Base-by-base conservation (phyloP, 2,329 filamentous ascomycete genomes). In the Aspergillus bombycis region DNA sequence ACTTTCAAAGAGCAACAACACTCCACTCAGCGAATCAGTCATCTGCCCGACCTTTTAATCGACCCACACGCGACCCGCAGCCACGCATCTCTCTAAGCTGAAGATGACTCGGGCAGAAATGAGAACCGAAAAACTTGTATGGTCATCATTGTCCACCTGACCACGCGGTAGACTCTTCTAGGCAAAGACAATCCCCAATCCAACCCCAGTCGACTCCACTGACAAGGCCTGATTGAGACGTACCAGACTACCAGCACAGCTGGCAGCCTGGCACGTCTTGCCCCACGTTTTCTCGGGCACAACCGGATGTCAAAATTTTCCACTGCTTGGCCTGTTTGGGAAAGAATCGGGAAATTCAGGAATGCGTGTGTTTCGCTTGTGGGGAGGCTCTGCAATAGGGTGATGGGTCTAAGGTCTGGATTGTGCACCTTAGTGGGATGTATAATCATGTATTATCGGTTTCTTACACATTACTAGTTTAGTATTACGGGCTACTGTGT, bases 251-350 rank as follows among this genome's bases (percentile, higher is more conserved):
- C 46, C 56, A 62, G 48, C 55, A 54, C 56, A 57, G 34, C 50
- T 56, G 45, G 26, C n/a, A 26, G 26, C 26, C 26, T 26, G 26
- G 54, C 62, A 53, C 43, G 32, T 21, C 45, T 53, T 60, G 38
- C 63, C 61, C 63, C 63, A 65, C 61, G 63, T 61, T 62, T 58
- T 38, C n/a, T 63, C 63, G 63, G 63, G 61, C 61, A 65, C 57
- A 53, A 30, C 62, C 63, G 63, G 63, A 63, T 58, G 59, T 58
- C 46, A 53, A 53, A 58, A 30, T 55, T 64, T 63, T 28, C 28
- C n/a, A 26, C 23, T 43, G 21, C 34, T 41, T 56, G 14, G 3
- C 11, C 30, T 61, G 46, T 32, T 54, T 43, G 12, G 53, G 43
- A n/a, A 14, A 28, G 36, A 23, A 28, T 65, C 63, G 63, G 63